A percentile compares a stretch with the other conserved stretches of the same genome.
These are phyloP conservation scores for Vitis amurensis DNA, from an alignment of 164 flowering plant species.

Conservation along the genomic window DNA sequence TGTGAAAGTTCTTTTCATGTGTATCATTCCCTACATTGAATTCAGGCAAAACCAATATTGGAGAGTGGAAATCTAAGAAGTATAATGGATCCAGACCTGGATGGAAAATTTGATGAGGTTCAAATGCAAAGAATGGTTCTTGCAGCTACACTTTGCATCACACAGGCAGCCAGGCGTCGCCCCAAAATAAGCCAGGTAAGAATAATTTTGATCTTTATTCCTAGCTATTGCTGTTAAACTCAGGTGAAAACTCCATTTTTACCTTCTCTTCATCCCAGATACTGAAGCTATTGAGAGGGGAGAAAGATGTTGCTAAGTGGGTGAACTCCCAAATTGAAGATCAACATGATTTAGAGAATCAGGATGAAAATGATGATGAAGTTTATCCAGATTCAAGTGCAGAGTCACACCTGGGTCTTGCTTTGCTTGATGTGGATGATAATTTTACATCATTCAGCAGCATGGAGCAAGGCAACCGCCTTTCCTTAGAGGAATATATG, in stretches of 20 bases:
- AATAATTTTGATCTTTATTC: neutral
- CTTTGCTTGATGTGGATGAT: conserved; percentile 64
- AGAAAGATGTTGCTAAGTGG: conserved; percentile 29
- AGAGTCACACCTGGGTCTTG: conserved; percentile 58
- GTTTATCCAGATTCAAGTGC: conserved; percentile 63
- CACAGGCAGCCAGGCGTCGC: conserved; percentile 63
- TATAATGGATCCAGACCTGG: conserved; percentile 64
- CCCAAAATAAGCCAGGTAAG: conserved; percentile 75
- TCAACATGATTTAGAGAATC: conserved; percentile 27
- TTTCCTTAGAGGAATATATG: conserved; percentile 54
- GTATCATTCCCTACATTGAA: neutral
- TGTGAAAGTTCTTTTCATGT: neutral
- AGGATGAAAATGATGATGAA: conserved; percentile 66
- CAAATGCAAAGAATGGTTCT: conserved; percentile 69
- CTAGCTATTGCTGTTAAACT: neutral
- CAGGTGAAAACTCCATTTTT: neutral
- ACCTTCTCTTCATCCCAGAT: conserved; percentile 38
- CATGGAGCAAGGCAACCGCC: conserved; percentile 41
- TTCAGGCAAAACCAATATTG: conserved; percentile 77
- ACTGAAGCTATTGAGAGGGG: conserved; percentile 65
- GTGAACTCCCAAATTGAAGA: conserved; percentile 14
- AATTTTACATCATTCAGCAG: conserved; percentile 62
- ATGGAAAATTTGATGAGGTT: conserved; percentile 47
- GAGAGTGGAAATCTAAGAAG: conserved; percentile 49
- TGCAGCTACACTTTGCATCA: conserved; percentile 76